A percentile compares a stretch with the other conserved stretches of the same genome.
phyloP scores from a whole-genome alignment of 495 filamentous ascomycete species.

The Hypoxylon trugodes region DNA sequence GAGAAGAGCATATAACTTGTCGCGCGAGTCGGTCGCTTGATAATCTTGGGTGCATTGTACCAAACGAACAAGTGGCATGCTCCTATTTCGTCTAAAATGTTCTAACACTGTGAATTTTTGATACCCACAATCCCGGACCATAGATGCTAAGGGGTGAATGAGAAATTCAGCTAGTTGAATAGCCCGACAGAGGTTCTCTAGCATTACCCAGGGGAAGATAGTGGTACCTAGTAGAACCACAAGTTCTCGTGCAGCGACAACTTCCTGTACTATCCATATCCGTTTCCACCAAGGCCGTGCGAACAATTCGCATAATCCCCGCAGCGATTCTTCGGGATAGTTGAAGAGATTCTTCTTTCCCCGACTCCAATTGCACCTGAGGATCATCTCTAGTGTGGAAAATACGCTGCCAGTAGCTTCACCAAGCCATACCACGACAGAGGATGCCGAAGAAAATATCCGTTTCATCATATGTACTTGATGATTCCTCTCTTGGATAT shows the following conservation, averaged over 20 bases:
- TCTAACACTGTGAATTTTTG: slow-evolving; percentile 21
- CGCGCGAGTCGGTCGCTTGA: slow-evolving; percentile 31
- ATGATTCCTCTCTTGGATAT: slow-evolving; percentile 23
- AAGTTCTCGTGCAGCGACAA: slow-evolving; percentile 5
- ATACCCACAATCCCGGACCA: slow-evolving; percentile 18
- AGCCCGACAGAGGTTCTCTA: slow-evolving; percentile 11
- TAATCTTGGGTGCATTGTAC: slow-evolving; percentile 24
- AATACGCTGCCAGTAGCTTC: not conserved
- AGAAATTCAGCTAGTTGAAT: slow-evolving; percentile 21
- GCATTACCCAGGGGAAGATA: slow-evolving; percentile 19
- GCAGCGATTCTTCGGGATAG: slow-evolving; percentile 7
- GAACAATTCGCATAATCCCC: slow-evolving; percentile 11
- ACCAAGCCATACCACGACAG: slow-evolving; percentile 21
- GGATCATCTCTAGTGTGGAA: slow-evolving; percentile 13
- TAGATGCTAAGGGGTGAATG: slow-evolving; percentile 5
- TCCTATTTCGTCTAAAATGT: slow-evolving; percentile 17
- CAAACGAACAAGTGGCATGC: slow-evolving; percentile 16
- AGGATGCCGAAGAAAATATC: slow-evolving; percentile 18
- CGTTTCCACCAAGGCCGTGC: slow-evolving; percentile 21
- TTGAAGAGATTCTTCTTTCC: slow-evolving; percentile 18
- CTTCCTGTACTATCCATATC: slow-evolving; percentile 27
- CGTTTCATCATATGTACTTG: slow-evolving; percentile 30
- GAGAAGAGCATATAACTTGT: slow-evolving; percentile 41
- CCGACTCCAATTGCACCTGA: slow-evolving; percentile 20
- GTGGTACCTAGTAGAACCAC: slow-evolving; percentile 11